Evolutionary conservation across 2,329 filamentous ascomycete genomes (phyloP), one percentile per base, ranked within the genome.

Genomic region (Tolypocladium endophyticum): DNA sequence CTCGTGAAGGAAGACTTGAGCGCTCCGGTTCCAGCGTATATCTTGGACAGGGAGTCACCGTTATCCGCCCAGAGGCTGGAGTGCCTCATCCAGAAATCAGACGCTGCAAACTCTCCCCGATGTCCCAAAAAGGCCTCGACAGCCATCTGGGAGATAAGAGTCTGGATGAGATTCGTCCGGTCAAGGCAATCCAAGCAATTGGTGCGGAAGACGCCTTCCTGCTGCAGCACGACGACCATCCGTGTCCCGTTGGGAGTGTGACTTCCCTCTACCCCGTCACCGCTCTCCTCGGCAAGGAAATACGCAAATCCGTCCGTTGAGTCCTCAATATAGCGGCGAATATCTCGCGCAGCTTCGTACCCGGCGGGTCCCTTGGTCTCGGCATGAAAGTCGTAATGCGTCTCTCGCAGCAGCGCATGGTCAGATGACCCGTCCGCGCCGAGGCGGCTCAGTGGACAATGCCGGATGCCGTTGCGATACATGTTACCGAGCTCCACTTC

Each of bases 151-250:
- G 92, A 97, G 67, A 99, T 89, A 64, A 97, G 90, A 0, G 92
- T 96, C 74, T 99, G 94, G 35, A 99, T 91, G 35, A 97, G 79
- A 70, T 99, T 99, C 9, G 94, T 99, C 61, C 94, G 86, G 72
- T 99, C 94, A 52, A 99, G 78, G 71, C 94, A 99, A 72, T 99
- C 94, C 33, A 99, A 79, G 71, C 94, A 99, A 68, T 99, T 99
- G 4, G 92, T 96, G 62, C 93, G 84, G 72, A 97, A 97, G 7
- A 96, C 84, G n/a, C 94, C 93, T 70, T 96, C 90, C 73, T 99
- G 94, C 70, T 96, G 91, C 57, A 97, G 76, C 28, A 96, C 83
- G 2, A 91, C 85, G 9, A 89, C 82, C 77, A 78, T 78, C 28
- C 81, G 77, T 8, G 69, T 67, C 33, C 74, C 68, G 16, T 67